These are phyloP conservation scores for Penicillium crustosum DNA, from an alignment of 2,329 filamentous ascomycete genomes.

Conservation along the genomic window DNA sequence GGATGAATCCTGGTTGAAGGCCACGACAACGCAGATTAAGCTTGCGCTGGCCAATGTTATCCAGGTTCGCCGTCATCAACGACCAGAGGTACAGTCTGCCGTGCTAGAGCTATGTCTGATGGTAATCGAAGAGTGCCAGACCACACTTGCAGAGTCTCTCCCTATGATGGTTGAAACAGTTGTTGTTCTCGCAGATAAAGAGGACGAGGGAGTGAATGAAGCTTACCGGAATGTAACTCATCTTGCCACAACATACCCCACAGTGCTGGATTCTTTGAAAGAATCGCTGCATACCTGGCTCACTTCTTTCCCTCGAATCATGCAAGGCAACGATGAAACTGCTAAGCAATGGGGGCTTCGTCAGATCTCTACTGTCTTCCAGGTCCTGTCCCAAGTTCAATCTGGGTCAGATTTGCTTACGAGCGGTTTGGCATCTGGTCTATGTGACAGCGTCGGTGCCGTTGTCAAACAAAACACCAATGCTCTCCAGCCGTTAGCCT, in stretches of 20 bases:
- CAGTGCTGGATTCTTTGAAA: constrained; percentile 65
- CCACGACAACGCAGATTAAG: constrained; percentile 77
- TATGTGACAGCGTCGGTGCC: constrained; percentile 70
- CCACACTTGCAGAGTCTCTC: constrained; percentile 67
- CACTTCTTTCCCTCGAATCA: constrained; percentile 72
- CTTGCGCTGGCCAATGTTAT: constrained; percentile 76
- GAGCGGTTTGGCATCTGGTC: constrained; percentile 47
- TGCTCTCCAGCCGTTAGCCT: constrained; percentile 30
- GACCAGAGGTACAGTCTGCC: constrained; percentile 65
- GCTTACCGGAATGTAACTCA: constrained; percentile 53
- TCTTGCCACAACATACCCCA: constrained; percentile 62
- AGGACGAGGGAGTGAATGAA: constrained; percentile 39
- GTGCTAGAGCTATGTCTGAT: constrained; percentile 70
- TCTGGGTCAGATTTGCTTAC: constrained; percentile 43
- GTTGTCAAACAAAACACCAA: constrained; percentile 43
- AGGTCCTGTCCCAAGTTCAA: constrained; percentile 62
- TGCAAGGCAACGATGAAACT: constrained; percentile 81
- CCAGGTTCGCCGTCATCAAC: constrained; percentile 70
- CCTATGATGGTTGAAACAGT: constrained; percentile 77
- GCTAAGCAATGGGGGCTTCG: constrained; percentile 69
- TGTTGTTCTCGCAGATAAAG: constrained; percentile 64
- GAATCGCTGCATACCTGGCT: constrained; percentile 78
- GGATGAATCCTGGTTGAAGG: constrained; percentile 69
- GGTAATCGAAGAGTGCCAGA: constrained; percentile 75
- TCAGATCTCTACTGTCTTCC: constrained; percentile 73